Conservation (phyloP, 352 stramenopile genomes). For the Phytophthora tentaculata region DNA sequence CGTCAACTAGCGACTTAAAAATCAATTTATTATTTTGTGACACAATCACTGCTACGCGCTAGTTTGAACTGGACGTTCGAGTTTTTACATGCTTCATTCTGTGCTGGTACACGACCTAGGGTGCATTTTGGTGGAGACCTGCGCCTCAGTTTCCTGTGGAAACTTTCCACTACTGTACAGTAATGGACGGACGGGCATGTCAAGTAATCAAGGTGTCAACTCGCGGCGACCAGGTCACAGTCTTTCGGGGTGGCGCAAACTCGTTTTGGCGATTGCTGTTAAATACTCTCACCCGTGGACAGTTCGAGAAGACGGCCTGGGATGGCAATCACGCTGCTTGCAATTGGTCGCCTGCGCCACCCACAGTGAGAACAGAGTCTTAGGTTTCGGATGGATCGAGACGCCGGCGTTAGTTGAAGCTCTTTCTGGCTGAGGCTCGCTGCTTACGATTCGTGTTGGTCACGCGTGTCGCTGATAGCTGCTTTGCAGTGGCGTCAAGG, state of each 20-base stretch:
- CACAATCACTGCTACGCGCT: too few relatives aligned
- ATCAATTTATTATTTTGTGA: too few relatives aligned
- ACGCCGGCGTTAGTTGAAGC: slow-evolving; percentile 14
- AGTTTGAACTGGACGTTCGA: too few relatives aligned
- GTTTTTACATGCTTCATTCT: too few relatives aligned
- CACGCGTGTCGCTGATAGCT: background rate
- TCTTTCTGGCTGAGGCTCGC: slow-evolving; percentile 18
- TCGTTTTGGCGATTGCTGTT: slow-evolving; percentile 26
- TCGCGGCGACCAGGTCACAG: slow-evolving; percentile 17
- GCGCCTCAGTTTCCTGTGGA: too few relatives aligned
- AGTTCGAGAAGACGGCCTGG: background rate
- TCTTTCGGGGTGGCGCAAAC: slow-evolving; percentile 25
- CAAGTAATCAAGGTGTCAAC: slow-evolving; percentile 29
- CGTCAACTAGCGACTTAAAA: too few relatives aligned
- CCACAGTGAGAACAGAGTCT: slow-evolving; percentile 14
- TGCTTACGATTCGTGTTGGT: slow-evolving; percentile 1
- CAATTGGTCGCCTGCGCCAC: slow-evolving; percentile 2
- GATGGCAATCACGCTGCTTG: background rate
- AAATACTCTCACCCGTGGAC: slow-evolving; percentile 20
- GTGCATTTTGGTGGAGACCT: slow-evolving; percentile 21
- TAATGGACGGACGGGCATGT: slow-evolving; percentile 12
- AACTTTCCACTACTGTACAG: too few relatives aligned
- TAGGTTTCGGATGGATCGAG: background rate
- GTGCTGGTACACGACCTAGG: too few relatives aligned
- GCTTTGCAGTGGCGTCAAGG: slow-evolving; percentile 5